Conservation (phyloP, 2,329 filamentous ascomycete genomes). For the Fusarium brevicatenulatum region DNA sequence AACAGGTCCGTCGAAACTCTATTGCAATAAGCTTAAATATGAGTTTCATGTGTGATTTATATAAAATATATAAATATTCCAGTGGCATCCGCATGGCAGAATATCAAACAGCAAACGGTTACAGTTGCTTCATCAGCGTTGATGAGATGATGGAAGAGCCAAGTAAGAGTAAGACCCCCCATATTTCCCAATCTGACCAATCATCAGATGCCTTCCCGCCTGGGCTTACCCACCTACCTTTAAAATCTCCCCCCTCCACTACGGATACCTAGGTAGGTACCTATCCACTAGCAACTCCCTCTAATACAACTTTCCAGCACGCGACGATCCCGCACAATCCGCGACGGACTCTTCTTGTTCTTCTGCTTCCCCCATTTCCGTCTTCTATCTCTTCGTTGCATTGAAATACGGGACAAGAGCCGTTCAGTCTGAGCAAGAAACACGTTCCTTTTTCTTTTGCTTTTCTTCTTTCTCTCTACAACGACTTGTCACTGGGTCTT, state of each 20-base stretch:
- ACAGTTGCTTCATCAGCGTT: not conserved
- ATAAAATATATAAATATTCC: not conserved
- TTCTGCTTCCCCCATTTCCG: not conserved
- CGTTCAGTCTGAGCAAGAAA: not conserved
- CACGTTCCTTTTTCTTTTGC: slow-evolving; percentile 11
- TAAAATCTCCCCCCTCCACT: slow-evolving; percentile 9
- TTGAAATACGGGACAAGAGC: not conserved
- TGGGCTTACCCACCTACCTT: slow-evolving; percentile 25
- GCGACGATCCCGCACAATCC: slow-evolving; percentile 38
- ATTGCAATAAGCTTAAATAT: not conserved
- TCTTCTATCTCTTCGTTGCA: not conserved
- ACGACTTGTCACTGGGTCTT: not conserved
- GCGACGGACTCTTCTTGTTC: not conserved
- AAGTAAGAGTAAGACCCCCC: not conserved
- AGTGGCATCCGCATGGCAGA: not conserved
- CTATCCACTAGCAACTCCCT: slow-evolving; percentile 26
- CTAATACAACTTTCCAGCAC: slow-evolving; percentile 29
- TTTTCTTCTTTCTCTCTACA: not conserved
- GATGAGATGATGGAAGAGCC: not conserved
- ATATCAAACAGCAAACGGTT: not conserved
- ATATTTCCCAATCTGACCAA: slow-evolving; percentile 6
- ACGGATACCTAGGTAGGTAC: no score
- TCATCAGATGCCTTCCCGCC: slow-evolving; percentile 14
- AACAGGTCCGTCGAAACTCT: not conserved
- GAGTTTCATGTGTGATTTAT: not conserved